These are phyloP conservation scores for Ilex paraguariensis DNA, from an alignment of 305 asterid species.

Conservation along the genomic window DNA sequence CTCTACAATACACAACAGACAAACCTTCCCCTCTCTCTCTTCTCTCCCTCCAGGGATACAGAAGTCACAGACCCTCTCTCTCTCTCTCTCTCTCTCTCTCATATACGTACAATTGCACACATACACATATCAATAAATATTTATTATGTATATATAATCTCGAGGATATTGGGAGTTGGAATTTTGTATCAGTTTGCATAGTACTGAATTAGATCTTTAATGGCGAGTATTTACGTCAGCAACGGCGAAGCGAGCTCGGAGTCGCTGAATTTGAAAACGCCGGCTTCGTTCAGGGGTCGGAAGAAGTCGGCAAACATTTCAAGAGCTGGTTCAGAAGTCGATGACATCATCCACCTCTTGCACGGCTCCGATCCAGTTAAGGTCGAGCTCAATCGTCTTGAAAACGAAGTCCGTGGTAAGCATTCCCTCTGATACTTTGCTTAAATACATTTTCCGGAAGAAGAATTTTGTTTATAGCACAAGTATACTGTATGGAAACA, in stretches of 20 bases:
- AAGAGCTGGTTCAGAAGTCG: constrained; percentile 53
- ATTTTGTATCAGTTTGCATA: constrained; percentile 3
- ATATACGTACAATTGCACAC: background rate
- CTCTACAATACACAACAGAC: constrained; percentile 12
- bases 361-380: constrained; percentile 97
- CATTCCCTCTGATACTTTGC: background rate
- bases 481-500: too few species aligned
- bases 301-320: constrained; percentile 36
- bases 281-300: constrained; percentile 45
- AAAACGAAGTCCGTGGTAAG: constrained; percentile 74
- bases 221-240: constrained; percentile 33
- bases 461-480: background rate
- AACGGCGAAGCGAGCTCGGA: constrained; percentile 27
- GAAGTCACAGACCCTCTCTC: background rate
- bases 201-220: background rate
- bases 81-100: background rate
- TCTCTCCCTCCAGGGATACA: constrained; percentile 3
- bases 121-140: background rate
- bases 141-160: constrained; percentile 3
- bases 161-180: background rate
- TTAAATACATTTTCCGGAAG: background rate
- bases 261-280: constrained; percentile 36
- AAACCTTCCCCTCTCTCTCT: constrained; percentile 8
- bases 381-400: constrained; percentile 91
- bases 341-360: constrained; percentile 58